These are phyloP conservation scores for Penicillium nucicola DNA, from an alignment of 495 filamentous ascomycete genomes.

Conservation along the genomic window DNA sequence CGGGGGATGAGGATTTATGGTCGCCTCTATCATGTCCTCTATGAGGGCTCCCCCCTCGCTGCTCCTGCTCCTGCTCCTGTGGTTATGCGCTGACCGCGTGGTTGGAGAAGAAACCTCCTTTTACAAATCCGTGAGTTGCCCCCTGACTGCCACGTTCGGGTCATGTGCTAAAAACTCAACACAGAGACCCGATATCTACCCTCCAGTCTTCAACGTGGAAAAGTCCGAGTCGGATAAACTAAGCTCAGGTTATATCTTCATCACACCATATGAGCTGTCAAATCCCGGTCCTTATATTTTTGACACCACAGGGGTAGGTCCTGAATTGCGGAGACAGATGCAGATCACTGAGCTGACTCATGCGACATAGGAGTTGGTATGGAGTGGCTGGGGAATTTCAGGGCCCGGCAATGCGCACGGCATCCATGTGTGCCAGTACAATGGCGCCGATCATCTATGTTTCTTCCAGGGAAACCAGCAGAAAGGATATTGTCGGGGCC, in stretches of 20 bases:
- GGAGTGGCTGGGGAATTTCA: conserved; percentile 43
- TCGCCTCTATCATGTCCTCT: conserved; percentile 14
- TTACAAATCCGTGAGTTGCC: conserved; percentile 26
- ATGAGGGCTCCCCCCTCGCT: conserved; percentile 10
- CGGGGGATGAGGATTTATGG: conserved; percentile 22
- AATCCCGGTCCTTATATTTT: conserved; percentile 46
- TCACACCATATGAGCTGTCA: conserved; percentile 39
- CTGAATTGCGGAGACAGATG: not conserved
- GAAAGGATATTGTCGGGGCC: conserved; percentile 51
- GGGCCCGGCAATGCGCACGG: conserved; percentile 41
- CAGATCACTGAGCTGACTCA: conserved; percentile 9
- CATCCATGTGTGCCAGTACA: conserved; percentile 45
- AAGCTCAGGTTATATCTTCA: conserved; percentile 42
- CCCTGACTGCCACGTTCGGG: not conserved
- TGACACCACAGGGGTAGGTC: conserved; percentile 41
- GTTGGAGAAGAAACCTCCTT: conserved; percentile 19
- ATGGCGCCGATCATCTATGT: conserved; percentile 49
- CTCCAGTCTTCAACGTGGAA: conserved; percentile 33
- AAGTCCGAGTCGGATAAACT: conserved; percentile 26
- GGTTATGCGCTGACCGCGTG: conserved; percentile 10
- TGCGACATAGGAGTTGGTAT: conserved; percentile 38
- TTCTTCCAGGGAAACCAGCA: conserved; percentile 54
- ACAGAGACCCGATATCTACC: conserved; percentile 42
- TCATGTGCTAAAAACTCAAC: conserved; percentile 8
- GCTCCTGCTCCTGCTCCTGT: conserved; percentile 7